Evolutionary conservation across 495 filamentous ascomycete genomes (phyloP), one percentile per base, ranked within the genome.

Genomic region (Penicillium daleae): DNA sequence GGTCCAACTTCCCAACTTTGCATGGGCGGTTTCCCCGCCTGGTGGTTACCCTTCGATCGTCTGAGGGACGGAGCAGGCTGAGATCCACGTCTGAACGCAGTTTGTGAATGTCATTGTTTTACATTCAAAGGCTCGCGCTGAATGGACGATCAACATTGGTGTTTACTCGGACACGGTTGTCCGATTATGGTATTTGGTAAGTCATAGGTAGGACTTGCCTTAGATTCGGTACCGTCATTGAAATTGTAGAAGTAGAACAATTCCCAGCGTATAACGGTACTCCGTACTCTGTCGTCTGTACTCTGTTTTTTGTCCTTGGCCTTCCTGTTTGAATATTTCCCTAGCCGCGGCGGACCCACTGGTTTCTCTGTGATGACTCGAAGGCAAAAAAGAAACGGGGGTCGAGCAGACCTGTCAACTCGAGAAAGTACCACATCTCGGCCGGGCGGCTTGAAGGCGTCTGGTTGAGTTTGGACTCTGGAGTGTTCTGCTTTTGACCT

Each of bases 341-440:
- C 39, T 49, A 59, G 56, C 55, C 50, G 56, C 10, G 8, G 56
- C 10, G 8, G 63, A 63, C 58, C 63, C 57, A 60, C 57, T 19
- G 52, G 32, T 24, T 42, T 56, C 55, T 40, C 33, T 53, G 26
- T 53, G 1, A 19, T 55, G 27, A 39, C 59, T 55, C 39, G 49
- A 39, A 60, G 46, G 53, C 59, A 62, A 59, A 56, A 64, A 57
- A 57, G 22, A 46, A 59, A 58, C 22, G 27, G 49, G 32, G 62
- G 31, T 2, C 10, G 3, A 70, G 49, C 63, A 58, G 69, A 71
- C 69, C 69, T 69, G 63, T 71, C 68, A 69, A 51, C 48, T 70
- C n/a, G 12, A 35, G 51, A 50, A 50, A 50, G 46, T 50, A 29
- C 46, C 12, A 26, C 21, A 13, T 27, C 46, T 50, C 22, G 46